Evolutionary conservation across 2,329 filamentous ascomycete species (phyloP), one percentile per base, ranked within the genome.

Genomic region (Aspergillus amoenus): DNA sequence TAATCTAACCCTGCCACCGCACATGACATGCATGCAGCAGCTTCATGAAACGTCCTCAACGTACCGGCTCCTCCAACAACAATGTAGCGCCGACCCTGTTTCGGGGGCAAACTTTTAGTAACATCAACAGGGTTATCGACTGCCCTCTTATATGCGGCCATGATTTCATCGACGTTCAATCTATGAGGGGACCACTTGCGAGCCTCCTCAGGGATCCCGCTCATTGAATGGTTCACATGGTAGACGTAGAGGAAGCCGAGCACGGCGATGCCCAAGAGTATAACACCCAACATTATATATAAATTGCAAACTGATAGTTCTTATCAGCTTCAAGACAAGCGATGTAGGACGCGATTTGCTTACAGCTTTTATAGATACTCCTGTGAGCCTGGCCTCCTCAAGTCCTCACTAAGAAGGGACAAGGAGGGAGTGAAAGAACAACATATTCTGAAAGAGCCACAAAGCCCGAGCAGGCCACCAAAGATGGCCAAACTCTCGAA

Each of bases 21-120:
- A 13, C 18, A 41, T 21, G 15, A 27, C 30, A 17, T 27, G 30
- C 49, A 43, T 34, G 49, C 40, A 30, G 39, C 24, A 12, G 40
- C 17, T 52, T 9, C 11, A 39, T 45, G 27, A 17, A 9, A 21
- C 2, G 42, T 24, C 6, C 34, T 15, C 13, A 30, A 67, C 67
- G 39, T 53, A 73, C 74, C 74, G 40, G 72, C 68, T 60, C 73
- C 74, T 43, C 74, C 74, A 42, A 74, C 69, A 27, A 77, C 64
- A 17, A 77, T 65, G 57, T 77, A 77, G 5, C 74, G 70, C 11
- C 74, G 67, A 5, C 66, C 62, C 56, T 73, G 71, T 58, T 70
- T 76, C 2, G 71, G 70, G 5, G 74, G 74, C 7, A 77, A 63
- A 48, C 67, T 68, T 47, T 71, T 65, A 30, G 52, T 63, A 39